These are phyloP conservation scores for Alternaria sp. DNA, from an alignment of 2,329 filamentous ascomycete genomes.

Conservation along the genomic window DNA sequence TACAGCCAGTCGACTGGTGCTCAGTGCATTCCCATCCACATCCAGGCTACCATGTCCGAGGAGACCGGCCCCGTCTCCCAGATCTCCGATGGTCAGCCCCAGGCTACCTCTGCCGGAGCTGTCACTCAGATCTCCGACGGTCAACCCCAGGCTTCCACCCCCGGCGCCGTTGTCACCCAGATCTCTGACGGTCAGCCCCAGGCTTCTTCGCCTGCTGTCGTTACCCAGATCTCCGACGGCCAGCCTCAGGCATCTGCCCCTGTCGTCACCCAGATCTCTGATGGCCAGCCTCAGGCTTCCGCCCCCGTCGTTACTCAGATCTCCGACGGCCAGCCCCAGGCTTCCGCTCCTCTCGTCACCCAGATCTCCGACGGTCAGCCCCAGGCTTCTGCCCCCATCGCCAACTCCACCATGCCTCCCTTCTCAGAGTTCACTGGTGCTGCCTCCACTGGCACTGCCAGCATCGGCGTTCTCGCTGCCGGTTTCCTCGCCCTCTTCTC, in stretches of 20 bases:
- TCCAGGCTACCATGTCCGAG: conserved; percentile 24
- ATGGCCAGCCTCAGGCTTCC: conserved; percentile 34
- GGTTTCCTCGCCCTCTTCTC: conserved; percentile 38
- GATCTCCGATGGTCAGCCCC: conserved; percentile 40
- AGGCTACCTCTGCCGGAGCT: conserved; percentile 18
- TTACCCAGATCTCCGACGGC: conserved; percentile 34
- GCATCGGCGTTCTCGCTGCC: conserved; percentile 34
- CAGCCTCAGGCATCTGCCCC: conserved; percentile 25
- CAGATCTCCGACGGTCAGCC: conserved; percentile 37
- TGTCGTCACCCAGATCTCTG: conserved; percentile 36
- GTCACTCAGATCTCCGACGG: conserved; percentile 37
- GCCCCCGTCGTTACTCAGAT: conserved; percentile 26
- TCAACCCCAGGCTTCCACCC: conserved; percentile 22
- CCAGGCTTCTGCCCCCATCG: conserved; percentile 15
- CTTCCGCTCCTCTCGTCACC: conserved; percentile 22
- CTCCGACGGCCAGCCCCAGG: conserved; percentile 32
- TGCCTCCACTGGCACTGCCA: conserved; percentile 27
- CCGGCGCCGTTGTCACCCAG: conserved; percentile 27
- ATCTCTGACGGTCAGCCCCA: conserved; percentile 40
- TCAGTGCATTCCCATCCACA: conserved; percentile 65
- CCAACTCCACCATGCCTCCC: conserved; percentile 21
- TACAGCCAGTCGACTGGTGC: conserved; percentile 73
- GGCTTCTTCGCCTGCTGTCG: conserved; percentile 15
- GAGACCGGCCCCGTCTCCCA: conserved; percentile 26
- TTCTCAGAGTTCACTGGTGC: conserved; percentile 40